Conservation (phyloP, 495 filamentous ascomycete species). For the Lophiotrema nucula region DNA sequence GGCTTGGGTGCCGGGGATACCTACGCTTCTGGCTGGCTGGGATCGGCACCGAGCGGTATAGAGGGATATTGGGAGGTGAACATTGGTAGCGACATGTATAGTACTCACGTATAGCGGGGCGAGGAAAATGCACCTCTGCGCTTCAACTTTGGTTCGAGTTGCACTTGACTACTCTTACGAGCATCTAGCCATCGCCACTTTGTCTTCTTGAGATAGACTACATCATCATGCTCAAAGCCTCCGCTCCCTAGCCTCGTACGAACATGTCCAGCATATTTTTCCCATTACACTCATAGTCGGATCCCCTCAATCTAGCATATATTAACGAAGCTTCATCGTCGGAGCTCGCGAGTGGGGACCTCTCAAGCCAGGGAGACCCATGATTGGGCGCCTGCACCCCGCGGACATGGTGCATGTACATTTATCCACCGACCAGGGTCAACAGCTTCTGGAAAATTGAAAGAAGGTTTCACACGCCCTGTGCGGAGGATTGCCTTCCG, state of each 20-base stretch:
- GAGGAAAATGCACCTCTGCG: not conserved
- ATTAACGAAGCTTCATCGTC: constrained; percentile 23
- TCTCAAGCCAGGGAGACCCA: constrained; percentile 6
- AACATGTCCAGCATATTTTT: not conserved
- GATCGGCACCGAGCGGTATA: constrained; percentile 15
- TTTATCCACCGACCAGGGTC: constrained; percentile 8
- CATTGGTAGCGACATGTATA: constrained; percentile 15
- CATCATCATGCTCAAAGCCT: not conserved
- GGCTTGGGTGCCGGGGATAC: not conserved
- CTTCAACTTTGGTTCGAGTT: not conserved
- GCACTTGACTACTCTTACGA: too few relatives aligned
- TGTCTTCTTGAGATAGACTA: not conserved
- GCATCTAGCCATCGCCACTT: too few relatives aligned
- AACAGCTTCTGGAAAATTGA: constrained; percentile 24
- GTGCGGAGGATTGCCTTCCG: constrained; percentile 1
- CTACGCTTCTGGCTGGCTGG: not conserved
- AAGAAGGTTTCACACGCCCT: constrained; percentile 11
- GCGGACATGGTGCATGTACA: not conserved
- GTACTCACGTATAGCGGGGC: constrained; percentile 1
- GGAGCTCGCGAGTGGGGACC: not conserved
- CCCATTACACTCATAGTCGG: not conserved
- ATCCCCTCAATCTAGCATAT: constrained; percentile 20
- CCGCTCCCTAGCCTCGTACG: not conserved
- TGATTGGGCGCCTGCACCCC: constrained; percentile 18
- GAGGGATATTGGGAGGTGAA: constrained; percentile 1